These are phyloP conservation scores for Macrolepiota dolichaula DNA, from an alignment of 768 basidiomycete genomes.

Conservation along the genomic window DNA sequence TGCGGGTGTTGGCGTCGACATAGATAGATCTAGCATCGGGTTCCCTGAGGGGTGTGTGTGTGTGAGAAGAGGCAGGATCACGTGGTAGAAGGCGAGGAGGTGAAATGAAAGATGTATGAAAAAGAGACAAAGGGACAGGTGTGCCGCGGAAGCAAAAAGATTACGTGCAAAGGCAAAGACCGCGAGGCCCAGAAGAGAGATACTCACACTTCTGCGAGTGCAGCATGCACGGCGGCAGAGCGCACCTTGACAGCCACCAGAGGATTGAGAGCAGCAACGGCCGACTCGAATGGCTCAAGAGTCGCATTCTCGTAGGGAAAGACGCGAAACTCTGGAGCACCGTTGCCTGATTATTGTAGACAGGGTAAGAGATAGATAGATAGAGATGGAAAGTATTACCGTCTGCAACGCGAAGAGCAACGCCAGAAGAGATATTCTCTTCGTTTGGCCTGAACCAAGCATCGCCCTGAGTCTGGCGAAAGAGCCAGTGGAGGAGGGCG, in stretches of 20 bases:
- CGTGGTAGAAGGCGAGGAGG: background rate
- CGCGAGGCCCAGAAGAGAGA: constrained; percentile 5
- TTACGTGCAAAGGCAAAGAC: constrained; percentile 5
- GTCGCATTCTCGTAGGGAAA: constrained; percentile 78
- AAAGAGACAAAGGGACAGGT: background rate
- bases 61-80: background rate
- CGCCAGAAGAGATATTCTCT: constrained; percentile 69
- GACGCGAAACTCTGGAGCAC: constrained; percentile 58
- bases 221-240: constrained; percentile 77
- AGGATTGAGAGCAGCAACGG: constrained; percentile 71
- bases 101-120: constrained; percentile 1
- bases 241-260: constrained; percentile 82
- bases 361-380: background rate
- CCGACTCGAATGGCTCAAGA: constrained; percentile 72
- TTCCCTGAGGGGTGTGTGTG: constrained; percentile 29
- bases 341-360: constrained; percentile 11
- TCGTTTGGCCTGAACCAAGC: constrained; percentile 83
- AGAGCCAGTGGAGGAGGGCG: constrained; percentile 77
- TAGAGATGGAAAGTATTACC: too few relatives aligned
- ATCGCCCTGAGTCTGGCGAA: constrained; percentile 75
- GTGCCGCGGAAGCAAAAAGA: background rate
- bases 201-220: constrained; percentile 60
- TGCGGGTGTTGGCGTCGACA: constrained; percentile 80
- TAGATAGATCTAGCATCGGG: constrained; percentile 59
- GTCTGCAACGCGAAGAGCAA: constrained; percentile 53